Conservation (phyloP, 257 asterid genomes). For the Solanum gracilifrons region DNA sequence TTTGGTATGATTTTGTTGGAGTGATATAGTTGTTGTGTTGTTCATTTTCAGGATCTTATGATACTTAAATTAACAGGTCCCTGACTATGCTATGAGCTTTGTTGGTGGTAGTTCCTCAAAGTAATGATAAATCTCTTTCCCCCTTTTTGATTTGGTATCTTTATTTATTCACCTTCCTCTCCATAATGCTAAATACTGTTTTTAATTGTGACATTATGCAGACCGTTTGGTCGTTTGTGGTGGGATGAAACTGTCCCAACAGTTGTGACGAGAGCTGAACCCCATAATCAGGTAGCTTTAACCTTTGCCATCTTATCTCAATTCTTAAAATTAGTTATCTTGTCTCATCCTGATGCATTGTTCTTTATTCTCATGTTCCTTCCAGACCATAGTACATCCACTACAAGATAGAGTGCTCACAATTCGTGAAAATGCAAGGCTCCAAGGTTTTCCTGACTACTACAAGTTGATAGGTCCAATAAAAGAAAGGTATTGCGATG, state of each 20-base stretch:
- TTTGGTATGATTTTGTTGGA: conserved; percentile 13
- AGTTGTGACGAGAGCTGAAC: conserved; percentile 30
- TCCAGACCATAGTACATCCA: conserved; percentile 24
- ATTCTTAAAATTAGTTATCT: not conserved
- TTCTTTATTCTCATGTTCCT: not conserved
- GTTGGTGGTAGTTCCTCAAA: conserved; percentile 26
- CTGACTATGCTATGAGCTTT: conserved; percentile 23
- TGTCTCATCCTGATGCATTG: not conserved
- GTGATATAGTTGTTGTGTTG: not conserved
- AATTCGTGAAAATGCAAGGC: conserved; percentile 29
- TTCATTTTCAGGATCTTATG: not conserved
- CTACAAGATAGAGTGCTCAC: conserved; percentile 31
- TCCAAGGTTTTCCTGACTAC: conserved; percentile 40
- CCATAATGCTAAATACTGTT: not conserved
- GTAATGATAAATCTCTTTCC: conserved; percentile 3
- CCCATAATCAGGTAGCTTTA: conserved; percentile 30
- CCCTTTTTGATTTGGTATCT: not conserved
- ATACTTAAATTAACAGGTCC: conserved; percentile 18
- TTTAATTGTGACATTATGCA: not conserved
- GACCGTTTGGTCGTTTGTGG: conserved; percentile 35
- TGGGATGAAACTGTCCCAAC: conserved; percentile 32
- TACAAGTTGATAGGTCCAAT: conserved; percentile 23
- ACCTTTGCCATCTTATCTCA: not conserved
- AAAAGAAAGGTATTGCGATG: conserved; percentile 18
- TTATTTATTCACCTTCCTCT: not conserved